Conservation (phyloP, 768 basidiomycete species). For the Neoboletus magnificus region DNA sequence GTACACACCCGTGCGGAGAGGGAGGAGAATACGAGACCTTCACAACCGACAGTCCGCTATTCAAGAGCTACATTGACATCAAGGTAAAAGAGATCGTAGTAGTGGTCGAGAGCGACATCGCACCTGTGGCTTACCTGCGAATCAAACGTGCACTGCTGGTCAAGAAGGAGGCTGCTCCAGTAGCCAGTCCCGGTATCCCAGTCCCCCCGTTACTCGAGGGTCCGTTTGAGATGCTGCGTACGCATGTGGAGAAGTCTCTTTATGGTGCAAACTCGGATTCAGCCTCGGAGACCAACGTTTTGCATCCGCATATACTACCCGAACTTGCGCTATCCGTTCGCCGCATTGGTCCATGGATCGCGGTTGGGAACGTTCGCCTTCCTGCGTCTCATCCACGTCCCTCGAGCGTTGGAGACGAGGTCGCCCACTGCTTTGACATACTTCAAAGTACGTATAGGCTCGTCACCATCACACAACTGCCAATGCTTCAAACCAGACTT, state of each 20-base stretch:
- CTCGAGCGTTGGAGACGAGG: constrained; percentile 72
- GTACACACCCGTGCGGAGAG: constrained; percentile 93
- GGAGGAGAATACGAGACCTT: constrained; percentile 97
- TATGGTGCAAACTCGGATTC: background rate
- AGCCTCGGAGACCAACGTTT: background rate
- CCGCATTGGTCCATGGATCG: constrained; percentile 62
- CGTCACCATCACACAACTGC: background rate
- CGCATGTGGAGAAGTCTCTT: constrained; percentile 12
- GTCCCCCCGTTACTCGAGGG: constrained; percentile 52
- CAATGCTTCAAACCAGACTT: constrained; percentile 38
- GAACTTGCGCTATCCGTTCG: constrained; percentile 17
- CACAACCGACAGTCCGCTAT: constrained; percentile 86
- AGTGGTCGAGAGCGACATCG: constrained; percentile 78
- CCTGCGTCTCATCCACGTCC: constrained; percentile 29
- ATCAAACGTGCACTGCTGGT: constrained; percentile 67
- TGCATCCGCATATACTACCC: background rate
- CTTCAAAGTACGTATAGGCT: constrained; percentile 50
- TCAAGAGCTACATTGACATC: constrained; percentile 74
- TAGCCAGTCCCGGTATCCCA: constrained; percentile 16
- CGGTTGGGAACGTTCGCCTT: constrained; percentile 52
- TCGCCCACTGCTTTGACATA: constrained; percentile 60
- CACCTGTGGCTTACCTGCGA: constrained; percentile 87
- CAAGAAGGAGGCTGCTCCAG: constrained; percentile 41
- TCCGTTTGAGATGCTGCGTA: constrained; percentile 15
- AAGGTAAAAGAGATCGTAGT: constrained; percentile 67